Base-by-base conservation (phyloP, 495 filamentous ascomycete species). In the Podospora pseudocomata region DNA sequence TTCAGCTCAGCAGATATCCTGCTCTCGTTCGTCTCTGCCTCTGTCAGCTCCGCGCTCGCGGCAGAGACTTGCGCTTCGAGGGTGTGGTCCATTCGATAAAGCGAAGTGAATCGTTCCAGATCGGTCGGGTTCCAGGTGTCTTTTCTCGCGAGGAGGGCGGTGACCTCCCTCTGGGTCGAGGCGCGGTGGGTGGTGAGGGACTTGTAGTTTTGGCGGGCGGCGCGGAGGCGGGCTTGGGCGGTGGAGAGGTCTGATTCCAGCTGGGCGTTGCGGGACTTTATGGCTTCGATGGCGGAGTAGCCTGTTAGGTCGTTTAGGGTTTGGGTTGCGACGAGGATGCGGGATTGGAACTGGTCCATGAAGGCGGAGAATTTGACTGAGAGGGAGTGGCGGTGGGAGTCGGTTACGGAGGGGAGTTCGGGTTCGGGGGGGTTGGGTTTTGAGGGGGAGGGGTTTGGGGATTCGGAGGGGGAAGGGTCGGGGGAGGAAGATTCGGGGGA, bases 161-260 rank as follows among this genome's bases (percentile, higher is more conserved):
- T 97, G 9, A 99, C 93, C 83, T 99, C 96, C 67, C 96, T 91
- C 82, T 98, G 96, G 4, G 93, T 94, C 19, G 91, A 82, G 13
- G 91, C 91, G 67, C 95, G 90, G 66, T 89, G 86, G 63, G 87
- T 83, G 55, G 95, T 93, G 7, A 94, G 90, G 7, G 84, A 80
- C 63, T 93, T 88, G 80, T 97, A 96, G 34, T 82, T 83, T 39
- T 87, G 82, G 72, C 94, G 92, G 53, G 93, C 88, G 57, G 81
- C 78, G 64, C 87, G 88, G 34, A 97, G 88, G 15, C 83, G 83
- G 9, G 77, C 70, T 63, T 92, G 90, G 9, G 90, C 87, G 19
- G 80, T 69, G 63, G 85, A 85, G 39, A 94, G 90, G 27, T 80
- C 78, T 9, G 77, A 63, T 77, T 99, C 95, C 85, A 86, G 91